phyloP scores from a whole-genome alignment of 306 rosid genomes.

The Vigna nakashimae region DNA sequence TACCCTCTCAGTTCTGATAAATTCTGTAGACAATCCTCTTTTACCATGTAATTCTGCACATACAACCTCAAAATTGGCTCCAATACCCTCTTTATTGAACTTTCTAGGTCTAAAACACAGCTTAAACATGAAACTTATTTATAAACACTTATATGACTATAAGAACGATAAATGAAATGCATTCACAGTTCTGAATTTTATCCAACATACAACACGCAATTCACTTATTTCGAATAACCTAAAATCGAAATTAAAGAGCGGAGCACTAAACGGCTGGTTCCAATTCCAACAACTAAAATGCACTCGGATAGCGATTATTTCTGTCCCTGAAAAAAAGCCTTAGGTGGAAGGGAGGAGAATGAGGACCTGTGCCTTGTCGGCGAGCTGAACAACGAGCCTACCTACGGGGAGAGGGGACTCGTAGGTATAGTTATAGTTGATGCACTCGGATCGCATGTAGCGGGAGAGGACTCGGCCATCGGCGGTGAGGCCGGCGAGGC shows the following conservation, averaged over 20 bases:
- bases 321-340: too few species aligned
- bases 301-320: not conserved
- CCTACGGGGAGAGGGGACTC: conserved; percentile 96
- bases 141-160: too few species aligned
- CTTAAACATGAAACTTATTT: too few species aligned
- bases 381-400: conserved; percentile 94
- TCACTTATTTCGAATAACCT: not conserved
- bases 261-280: not conserved
- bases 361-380: conserved; percentile 91
- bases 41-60: conserved; percentile 5
- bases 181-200: not conserved
- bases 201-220: not conserved
- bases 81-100: conserved; percentile 4
- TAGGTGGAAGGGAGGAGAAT: too few species aligned
- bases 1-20: conserved; percentile 17
- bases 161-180: too few species aligned
- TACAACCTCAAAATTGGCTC: not conserved
- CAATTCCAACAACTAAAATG: not conserved
- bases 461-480: conserved; percentile 97
- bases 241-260: conserved; percentile 10
- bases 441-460: conserved; percentile 90
- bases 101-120: conserved; percentile 16
- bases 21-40: not conserved
- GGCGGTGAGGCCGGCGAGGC: conserved; percentile 96
- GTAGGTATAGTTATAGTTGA: conserved; percentile 83